Percentiles rank a stretch among this genome's conserved stretches.
Evolutionary conservation across 257 asterid species (phyloP).

Genomic region (Thymus mandschuricus): DNA sequence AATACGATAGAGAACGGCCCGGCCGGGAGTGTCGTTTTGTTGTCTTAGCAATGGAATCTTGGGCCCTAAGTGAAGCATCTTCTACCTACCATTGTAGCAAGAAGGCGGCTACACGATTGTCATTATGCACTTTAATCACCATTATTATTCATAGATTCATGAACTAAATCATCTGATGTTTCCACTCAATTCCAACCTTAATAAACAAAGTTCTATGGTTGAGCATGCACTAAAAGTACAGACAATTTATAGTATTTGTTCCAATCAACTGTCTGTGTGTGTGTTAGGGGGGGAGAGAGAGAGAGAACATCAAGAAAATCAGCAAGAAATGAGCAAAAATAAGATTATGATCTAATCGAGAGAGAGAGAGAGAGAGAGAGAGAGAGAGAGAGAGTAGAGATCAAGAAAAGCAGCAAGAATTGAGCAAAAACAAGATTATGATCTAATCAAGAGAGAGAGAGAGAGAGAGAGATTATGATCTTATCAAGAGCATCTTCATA

Average conservation of each 20-base stretch:
- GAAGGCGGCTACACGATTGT: slow-evolving; percentile 11
- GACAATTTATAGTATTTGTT: too few species aligned
- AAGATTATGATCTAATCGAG: not conserved
- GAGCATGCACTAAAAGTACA: too few species aligned
- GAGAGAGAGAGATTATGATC: not conserved
- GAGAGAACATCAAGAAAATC: not conserved
- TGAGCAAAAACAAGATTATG: not conserved
- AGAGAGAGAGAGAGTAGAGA: too few species aligned
- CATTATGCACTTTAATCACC: slow-evolving; percentile 1
- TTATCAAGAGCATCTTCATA: too few species aligned
- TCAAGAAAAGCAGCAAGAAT: not conserved
- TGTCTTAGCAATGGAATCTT: slow-evolving; percentile 32
- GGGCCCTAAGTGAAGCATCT: slow-evolving; percentile 43
- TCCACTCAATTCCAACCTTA: too few species aligned
- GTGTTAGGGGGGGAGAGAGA: too few species aligned
- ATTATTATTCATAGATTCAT: not conserved
- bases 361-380: not conserved
- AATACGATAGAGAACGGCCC: too few species aligned
- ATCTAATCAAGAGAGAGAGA: not conserved
- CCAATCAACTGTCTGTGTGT: too few species aligned
- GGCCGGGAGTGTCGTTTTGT: not conserved
- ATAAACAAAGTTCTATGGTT: too few species aligned
- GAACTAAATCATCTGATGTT: too few species aligned
- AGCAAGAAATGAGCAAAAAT: not conserved
- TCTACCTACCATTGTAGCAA: not conserved